Percentiles rank a stretch among this genome's conserved stretches.
Evolutionary conservation across 129 eudicot genomes (phyloP).

Genomic region (Flaveria sonorensis): DNA sequence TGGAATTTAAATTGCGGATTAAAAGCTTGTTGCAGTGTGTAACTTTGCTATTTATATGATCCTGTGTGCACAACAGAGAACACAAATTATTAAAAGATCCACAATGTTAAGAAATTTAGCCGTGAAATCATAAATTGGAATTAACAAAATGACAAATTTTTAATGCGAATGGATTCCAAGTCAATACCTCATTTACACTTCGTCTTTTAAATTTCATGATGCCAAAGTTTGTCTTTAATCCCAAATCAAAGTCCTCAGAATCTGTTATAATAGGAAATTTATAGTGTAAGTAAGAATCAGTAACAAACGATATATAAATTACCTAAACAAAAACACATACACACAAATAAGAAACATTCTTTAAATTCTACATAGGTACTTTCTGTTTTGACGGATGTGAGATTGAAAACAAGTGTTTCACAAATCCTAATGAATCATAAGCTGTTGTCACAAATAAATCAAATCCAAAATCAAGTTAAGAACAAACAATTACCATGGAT

Average conservation of each 20-base stretch:
- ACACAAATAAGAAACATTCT: background rate
- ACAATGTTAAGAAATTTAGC: background rate
- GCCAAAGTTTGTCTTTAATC: slow-evolving; percentile 14
- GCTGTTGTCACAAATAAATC: background rate
- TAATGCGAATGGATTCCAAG: slow-evolving; percentile 1
- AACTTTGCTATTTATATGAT: slow-evolving; percentile 34
- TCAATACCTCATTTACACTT: slow-evolving; percentile 62
- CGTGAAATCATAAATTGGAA: slow-evolving; percentile 2
- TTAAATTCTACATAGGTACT: background rate
- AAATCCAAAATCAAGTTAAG: slow-evolving; percentile 14
- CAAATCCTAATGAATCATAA: background rate
- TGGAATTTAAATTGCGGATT: slow-evolving; percentile 30
- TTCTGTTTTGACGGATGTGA: background rate
- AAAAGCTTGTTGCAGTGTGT: slow-evolving; percentile 31
- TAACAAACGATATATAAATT: background rate
- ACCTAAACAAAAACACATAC: background rate
- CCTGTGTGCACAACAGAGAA: slow-evolving; percentile 38
- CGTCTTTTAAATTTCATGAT: slow-evolving; percentile 64
- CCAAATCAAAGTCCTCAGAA: slow-evolving; percentile 14
- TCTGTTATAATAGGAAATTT: slow-evolving; percentile 28
- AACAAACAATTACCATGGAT: slow-evolving; percentile 11
- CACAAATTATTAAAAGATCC: slow-evolving; percentile 11
- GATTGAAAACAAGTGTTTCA: background rate
- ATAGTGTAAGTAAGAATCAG: background rate
- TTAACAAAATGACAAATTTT: background rate